phyloP scores from a whole-genome alignment of 345 rosid genomes.

The Rubroshorea leprosula region DNA sequence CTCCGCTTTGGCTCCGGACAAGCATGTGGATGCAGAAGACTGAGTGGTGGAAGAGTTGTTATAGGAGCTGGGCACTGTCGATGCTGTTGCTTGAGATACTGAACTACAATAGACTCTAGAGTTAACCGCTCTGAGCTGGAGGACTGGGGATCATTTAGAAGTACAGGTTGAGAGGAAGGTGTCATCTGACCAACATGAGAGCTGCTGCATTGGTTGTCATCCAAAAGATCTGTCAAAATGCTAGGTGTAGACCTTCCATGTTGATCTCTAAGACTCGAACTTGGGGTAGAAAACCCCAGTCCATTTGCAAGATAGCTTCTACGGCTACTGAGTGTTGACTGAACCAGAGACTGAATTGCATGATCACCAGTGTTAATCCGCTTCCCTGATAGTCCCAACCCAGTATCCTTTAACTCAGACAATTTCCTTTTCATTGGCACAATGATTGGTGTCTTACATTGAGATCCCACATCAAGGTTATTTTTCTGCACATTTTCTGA shows the following conservation, averaged over 20 bases:
- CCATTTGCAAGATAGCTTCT: slow-evolving; percentile 40
- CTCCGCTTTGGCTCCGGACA: slow-evolving; percentile 95
- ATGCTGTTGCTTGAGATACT: slow-evolving; percentile 94
- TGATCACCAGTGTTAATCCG: slow-evolving; percentile 61
- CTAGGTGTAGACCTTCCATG: slow-evolving; percentile 35
- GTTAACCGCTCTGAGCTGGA: slow-evolving; percentile 68
- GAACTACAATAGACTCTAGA: slow-evolving; percentile 82
- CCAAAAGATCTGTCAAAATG: slow-evolving; percentile 32
- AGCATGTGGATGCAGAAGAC: slow-evolving; percentile 86
- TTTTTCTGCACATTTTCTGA: slow-evolving; percentile 35
- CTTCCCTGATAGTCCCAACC: slow-evolving; percentile 50
- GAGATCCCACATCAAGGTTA: slow-evolving; percentile 44
- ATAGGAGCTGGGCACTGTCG: slow-evolving; percentile 99
- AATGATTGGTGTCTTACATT: slow-evolving; percentile 59
- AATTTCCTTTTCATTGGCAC: slow-evolving; percentile 76
- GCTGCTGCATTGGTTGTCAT: slow-evolving; percentile 48
- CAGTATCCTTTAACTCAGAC: slow-evolving; percentile 61
- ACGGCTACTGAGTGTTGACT: slow-evolving; percentile 47
- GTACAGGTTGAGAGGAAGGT: slow-evolving; percentile 43
- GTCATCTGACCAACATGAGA: slow-evolving; percentile 38
- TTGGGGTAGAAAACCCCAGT: slow-evolving; percentile 54
- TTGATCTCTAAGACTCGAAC: slow-evolving; percentile 35
- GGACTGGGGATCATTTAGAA: slow-evolving; percentile 50
- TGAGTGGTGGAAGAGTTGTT: slow-evolving; percentile 95
- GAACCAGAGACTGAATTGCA: slow-evolving; percentile 60